These are phyloP conservation scores for Linnemannia zychae DNA, from an alignment of 192 early-diverging fungal genomes.

Conservation along the genomic window DNA sequence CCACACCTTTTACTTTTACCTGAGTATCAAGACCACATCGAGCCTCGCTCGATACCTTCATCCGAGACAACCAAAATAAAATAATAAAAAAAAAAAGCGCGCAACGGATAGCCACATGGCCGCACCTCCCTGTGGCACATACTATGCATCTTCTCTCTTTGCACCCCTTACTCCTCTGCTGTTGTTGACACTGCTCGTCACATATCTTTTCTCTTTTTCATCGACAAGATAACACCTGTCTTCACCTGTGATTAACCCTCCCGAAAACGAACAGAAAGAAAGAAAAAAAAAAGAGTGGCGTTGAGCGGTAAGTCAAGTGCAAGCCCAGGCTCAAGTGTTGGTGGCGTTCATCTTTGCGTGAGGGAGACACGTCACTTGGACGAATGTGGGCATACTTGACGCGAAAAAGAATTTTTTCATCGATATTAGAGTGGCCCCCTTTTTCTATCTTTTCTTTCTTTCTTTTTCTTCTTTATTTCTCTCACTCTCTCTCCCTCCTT, in stretches of 20 bases:
- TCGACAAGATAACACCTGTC: neutral
- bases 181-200: neutral
- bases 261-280: neutral
- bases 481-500: neutral
- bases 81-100: neutral
- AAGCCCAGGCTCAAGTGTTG: conserved; percentile 1
- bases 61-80: neutral
- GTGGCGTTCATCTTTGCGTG: neutral
- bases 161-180: neutral
- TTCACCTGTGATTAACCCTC: neutral
- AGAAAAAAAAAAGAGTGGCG: neutral
- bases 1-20: neutral
- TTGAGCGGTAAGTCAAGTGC: neutral
- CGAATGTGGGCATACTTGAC: neutral
- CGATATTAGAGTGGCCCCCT: neutral
- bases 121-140: neutral
- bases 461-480: neutral
- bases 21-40: neutral
- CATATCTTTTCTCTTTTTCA: neutral
- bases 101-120: neutral
- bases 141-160: neutral
- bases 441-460: neutral
- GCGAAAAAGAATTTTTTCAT: neutral
- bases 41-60: neutral
- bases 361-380: neutral